phyloP scores from a whole-genome alignment of 257 asterid genomes.

The Plantago major region DNA sequence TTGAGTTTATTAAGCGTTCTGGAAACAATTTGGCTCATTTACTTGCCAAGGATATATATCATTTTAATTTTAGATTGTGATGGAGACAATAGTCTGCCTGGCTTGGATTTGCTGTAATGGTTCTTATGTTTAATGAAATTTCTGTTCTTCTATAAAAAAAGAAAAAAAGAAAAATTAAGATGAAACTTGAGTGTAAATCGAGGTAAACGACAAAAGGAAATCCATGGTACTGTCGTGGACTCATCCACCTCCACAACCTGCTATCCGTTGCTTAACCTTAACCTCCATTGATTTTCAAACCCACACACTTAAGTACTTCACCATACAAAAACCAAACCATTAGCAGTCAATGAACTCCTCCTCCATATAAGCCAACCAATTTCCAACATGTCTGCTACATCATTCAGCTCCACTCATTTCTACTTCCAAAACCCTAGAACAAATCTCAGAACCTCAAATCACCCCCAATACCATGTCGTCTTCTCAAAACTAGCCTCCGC shows the following conservation, averaged over 20 bases:
- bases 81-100: no score
- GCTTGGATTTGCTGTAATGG: no score
- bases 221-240: slow-evolving; percentile 24
- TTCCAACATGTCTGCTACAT: slow-evolving; percentile 1
- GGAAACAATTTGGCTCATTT: no score
- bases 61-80: no score
- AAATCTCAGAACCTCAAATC: slow-evolving; percentile 16
- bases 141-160: no score
- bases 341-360: slow-evolving; percentile 31
- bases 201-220: no score
- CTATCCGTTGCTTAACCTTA: slow-evolving; percentile 14
- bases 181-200: no score
- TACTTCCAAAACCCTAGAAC: slow-evolving; percentile 38
- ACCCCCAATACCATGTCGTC: slow-evolving; percentile 20
- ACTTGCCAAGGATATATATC: no score
- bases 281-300: background rate
- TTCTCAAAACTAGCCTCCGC: slow-evolving; percentile 38
- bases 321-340: slow-evolving; percentile 47
- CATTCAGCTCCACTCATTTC: slow-evolving; percentile 29
- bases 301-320: background rate
- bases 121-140: no score
- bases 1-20: no score
- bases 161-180: no score
- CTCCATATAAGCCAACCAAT: background rate
- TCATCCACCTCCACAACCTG: slow-evolving; percentile 31